phyloP scores from a whole-genome alignment of 2,329 filamentous ascomycete species.

The Penicillium sp. region DNA sequence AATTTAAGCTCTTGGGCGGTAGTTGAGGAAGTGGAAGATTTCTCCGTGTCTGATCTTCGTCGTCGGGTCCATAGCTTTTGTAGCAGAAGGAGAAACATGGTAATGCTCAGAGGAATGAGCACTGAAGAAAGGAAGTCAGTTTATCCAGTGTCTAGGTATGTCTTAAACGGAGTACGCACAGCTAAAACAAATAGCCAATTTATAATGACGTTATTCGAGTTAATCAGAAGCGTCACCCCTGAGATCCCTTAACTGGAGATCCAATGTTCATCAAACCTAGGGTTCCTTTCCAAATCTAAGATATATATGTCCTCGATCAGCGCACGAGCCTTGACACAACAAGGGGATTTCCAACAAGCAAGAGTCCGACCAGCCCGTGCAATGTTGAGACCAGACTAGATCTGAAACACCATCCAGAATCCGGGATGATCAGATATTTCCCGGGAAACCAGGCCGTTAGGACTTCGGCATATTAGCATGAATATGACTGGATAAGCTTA shows the following conservation, averaged over 20 bases:
- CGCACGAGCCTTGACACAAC: background rate
- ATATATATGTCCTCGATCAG: background rate
- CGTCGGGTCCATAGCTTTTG: conserved; percentile 3
- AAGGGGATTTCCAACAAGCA: background rate
- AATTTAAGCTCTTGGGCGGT: background rate
- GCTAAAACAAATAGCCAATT: too few relatives aligned
- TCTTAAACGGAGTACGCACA: background rate
- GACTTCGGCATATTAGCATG: background rate
- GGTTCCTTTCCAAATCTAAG: background rate
- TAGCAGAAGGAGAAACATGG: conserved; percentile 6
- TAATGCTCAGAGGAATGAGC: background rate
- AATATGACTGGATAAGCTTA: background rate
- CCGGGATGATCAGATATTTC: background rate
- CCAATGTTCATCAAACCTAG: background rate
- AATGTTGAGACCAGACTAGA: conserved; percentile 10
- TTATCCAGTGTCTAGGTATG: too few relatives aligned
- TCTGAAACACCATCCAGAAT: conserved; percentile 12
- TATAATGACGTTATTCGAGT: background rate
- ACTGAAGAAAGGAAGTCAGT: background rate
- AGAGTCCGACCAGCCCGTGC: background rate
- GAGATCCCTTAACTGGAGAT: background rate
- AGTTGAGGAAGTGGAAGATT: background rate
- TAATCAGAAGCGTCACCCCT: background rate
- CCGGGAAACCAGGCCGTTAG: background rate
- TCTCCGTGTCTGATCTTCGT: background rate